These are phyloP conservation scores for Carnegiea gigantea DNA, from an alignment of 179 eudicot genomes.

Conservation along the genomic window DNA sequence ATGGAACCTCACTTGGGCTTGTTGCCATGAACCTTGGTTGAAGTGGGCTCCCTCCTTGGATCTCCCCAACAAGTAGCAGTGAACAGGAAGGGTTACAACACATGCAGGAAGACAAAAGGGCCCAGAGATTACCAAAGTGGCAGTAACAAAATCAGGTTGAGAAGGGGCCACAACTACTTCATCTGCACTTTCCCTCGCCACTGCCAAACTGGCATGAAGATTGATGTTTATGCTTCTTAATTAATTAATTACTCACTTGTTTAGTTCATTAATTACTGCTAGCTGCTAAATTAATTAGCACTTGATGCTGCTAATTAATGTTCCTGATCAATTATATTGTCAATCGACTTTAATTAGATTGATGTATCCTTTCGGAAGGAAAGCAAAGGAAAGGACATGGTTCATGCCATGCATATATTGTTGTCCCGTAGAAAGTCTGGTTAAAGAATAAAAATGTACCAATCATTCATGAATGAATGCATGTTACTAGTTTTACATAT, in stretches of 20 bases:
- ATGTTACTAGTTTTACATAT: too few relatives aligned
- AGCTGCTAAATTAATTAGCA: background rate
- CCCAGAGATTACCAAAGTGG: slow-evolving; percentile 27
- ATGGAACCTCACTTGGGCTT: too few relatives aligned
- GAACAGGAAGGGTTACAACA: slow-evolving; percentile 15
- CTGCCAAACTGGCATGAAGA: slow-evolving; percentile 39
- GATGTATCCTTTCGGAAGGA: background rate
- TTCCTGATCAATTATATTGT: background rate
- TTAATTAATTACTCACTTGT: background rate
- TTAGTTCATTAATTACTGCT: background rate
- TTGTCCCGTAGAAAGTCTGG: too few relatives aligned
- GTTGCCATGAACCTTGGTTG: too few relatives aligned
- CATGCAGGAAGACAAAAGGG: slow-evolving; percentile 25
- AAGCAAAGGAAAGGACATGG: too few relatives aligned
- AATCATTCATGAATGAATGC: too few relatives aligned
- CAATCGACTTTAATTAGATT: too few relatives aligned
- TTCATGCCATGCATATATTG: too few relatives aligned
- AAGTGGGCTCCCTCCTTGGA: too few relatives aligned
- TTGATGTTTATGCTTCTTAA: slow-evolving; percentile 30
- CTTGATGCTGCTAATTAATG: background rate
- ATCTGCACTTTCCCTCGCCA: slow-evolving; percentile 36
- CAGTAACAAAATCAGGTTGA: slow-evolving; percentile 20
- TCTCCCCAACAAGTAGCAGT: too few relatives aligned
- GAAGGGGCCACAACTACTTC: slow-evolving; percentile 35
- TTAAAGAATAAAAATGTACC: too few relatives aligned